A percentile compares a stretch with the other conserved stretches of the same genome.
phyloP scores from a whole-genome alignment of 805 yeast genomes.

The Hanseniaspora singularis region DNA sequence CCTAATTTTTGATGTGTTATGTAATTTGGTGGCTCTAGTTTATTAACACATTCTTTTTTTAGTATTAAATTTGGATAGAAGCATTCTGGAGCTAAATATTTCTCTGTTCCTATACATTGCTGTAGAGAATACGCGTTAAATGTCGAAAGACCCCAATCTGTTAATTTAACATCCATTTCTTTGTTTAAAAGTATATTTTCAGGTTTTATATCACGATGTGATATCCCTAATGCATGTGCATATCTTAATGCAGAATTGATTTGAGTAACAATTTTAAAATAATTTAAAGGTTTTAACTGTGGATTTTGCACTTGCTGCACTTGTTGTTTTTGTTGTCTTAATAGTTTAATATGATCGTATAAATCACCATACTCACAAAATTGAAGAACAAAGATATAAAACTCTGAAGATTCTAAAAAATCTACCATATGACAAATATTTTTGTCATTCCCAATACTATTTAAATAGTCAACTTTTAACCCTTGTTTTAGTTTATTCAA shows the following conservation, averaged over 20 bases:
- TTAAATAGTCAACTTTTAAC: conserved; percentile 10
- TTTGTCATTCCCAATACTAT: conserved; percentile 23
- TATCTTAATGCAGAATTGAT: conserved; percentile 40
- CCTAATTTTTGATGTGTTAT: conserved; percentile 1
- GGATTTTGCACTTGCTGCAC: conserved; percentile 12
- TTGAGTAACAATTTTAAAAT: conserved; percentile 37
- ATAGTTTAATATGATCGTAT: conserved; percentile 38
- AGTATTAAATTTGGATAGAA: conserved; percentile 34
- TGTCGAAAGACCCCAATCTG: conserved; percentile 64
- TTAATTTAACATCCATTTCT: conserved; percentile 45
- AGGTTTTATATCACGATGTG: conserved; percentile 64
- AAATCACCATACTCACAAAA: conserved; percentile 57
- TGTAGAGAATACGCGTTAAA: conserved; percentile 24
- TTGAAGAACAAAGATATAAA: conserved; percentile 49
- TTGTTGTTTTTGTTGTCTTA: conserved; percentile 12
- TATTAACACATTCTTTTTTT: conserved; percentile 18
- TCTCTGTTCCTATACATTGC: conserved; percentile 56
- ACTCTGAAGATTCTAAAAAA: conserved; percentile 41
- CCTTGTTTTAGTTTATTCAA: conserved; percentile 31
- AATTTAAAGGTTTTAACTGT: conserved; percentile 20
- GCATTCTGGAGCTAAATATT: conserved; percentile 89
- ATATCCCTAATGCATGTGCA: conserved; percentile 48
- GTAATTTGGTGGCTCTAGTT: conserved; percentile 24
- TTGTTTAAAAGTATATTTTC: conserved; percentile 50
- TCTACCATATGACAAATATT: conserved; percentile 50